phyloP scores from a whole-genome alignment of 495 filamentous ascomycete species.

The Podospora pseudocomata region DNA sequence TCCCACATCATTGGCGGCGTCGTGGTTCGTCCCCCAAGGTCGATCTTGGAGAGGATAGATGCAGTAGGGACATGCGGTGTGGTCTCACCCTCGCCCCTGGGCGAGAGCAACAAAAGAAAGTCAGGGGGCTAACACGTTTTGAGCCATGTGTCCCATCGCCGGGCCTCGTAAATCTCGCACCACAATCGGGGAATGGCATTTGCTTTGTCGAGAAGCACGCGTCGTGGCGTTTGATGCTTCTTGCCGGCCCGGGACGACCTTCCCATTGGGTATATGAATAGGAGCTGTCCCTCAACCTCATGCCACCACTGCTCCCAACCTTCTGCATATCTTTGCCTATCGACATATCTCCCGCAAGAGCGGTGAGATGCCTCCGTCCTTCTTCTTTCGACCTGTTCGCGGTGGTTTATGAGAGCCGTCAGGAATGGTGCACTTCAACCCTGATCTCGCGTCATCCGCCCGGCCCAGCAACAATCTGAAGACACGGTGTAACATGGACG shows the following conservation, averaged over 20 bases:
- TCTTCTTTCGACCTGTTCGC: conserved; percentile 37
- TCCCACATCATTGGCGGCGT: background rate
- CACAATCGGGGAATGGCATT: conserved; percentile 4
- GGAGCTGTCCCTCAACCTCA: conserved; percentile 1
- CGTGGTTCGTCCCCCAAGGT: background rate
- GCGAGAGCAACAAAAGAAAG: background rate
- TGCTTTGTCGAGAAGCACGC: conserved; percentile 10
- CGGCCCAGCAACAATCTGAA: conserved; percentile 9
- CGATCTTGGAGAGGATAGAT: background rate
- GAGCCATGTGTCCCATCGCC: background rate
- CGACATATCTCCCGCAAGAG: conserved; percentile 17
- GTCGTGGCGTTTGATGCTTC: conserved; percentile 16
- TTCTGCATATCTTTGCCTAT: conserved; percentile 3
- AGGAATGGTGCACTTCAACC: conserved; percentile 29
- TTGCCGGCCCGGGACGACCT: conserved; percentile 15
- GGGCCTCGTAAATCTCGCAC: conserved; percentile 1
- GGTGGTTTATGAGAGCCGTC: conserved; percentile 26
- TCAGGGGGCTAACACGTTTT: background rate
- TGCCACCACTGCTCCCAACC: background rate
- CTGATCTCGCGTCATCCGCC: conserved; percentile 35
- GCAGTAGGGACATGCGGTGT: background rate
- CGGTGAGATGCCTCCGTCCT: conserved; percentile 38
- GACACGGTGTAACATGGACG: conserved; percentile 22
- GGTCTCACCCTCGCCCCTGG: background rate
- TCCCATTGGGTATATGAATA: conserved; percentile 17